Percentiles rank a stretch among this genome's conserved stretches.
phyloP scores from a whole-genome alignment of 495 filamentous ascomycete genomes.

The Neurospora sp. region DNA sequence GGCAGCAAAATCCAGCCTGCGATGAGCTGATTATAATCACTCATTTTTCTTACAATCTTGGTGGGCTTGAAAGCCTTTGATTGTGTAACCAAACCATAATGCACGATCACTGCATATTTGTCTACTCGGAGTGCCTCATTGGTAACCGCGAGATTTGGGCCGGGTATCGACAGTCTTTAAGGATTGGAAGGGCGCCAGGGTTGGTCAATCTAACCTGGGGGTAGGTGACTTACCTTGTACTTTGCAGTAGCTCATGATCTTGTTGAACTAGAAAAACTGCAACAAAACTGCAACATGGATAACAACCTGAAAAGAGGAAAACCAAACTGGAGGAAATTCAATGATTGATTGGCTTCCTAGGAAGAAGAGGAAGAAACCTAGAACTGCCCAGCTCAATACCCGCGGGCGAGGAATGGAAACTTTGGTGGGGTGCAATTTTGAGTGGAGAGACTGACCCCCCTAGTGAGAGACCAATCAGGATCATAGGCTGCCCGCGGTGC shows the following conservation, averaged over 20 bases:
- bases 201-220: neutral
- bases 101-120: neutral
- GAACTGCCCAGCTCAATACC: too few species aligned
- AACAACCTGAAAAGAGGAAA: too few species aligned
- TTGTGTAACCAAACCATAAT: neutral
- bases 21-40: neutral
- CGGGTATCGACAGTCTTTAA: neutral
- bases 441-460: too few species aligned
- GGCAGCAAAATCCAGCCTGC: too few species aligned
- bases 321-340: too few species aligned
- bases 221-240: neutral
- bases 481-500: too few species aligned
- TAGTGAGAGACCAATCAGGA: too few species aligned
- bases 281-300: too few species aligned
- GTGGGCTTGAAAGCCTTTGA: neutral
- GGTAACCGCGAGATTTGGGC: neutral
- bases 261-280: neutral
- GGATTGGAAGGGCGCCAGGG: neutral
- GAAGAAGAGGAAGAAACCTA: too few species aligned
- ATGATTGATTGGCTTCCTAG: too few species aligned
- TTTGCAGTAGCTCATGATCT: neutral
- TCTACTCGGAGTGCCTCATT: neutral
- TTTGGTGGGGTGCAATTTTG: too few species aligned
- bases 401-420: too few species aligned
- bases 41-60: neutral